Conservation (phyloP, 495 filamentous ascomycete species). For the Cercophora scortea region DNA sequence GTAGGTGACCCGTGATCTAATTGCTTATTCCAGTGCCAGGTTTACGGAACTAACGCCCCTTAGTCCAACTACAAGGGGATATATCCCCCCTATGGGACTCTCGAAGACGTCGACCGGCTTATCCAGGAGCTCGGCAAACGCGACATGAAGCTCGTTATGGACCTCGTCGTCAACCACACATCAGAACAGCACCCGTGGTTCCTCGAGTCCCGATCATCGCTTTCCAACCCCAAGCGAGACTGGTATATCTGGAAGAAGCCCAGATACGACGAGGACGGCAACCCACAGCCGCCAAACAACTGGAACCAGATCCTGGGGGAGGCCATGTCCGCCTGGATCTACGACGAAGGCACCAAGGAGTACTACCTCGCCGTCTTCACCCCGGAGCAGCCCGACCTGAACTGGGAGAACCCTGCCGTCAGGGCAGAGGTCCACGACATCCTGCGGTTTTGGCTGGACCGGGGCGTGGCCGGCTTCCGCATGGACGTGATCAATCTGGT, state of each 20-base stretch:
- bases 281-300: background rate
- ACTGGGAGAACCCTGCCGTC: constrained; percentile 58
- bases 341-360: constrained; percentile 49
- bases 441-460: constrained; percentile 61
- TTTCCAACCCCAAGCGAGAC: constrained; percentile 53
- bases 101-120: constrained; percentile 58
- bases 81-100: constrained; percentile 52
- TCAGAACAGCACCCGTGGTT: constrained; percentile 74
- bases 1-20: too few relatives aligned
- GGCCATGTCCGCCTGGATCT: constrained; percentile 41
- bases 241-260: constrained; percentile 70
- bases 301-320: background rate
- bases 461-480: constrained; percentile 57
- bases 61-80: constrained; percentile 55
- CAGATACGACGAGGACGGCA: constrained; percentile 49
- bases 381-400: constrained; percentile 56
- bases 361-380: constrained; percentile 63
- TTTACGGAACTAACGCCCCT: too few relatives aligned
- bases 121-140: constrained; percentile 48
- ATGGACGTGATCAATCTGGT: constrained; percentile 62
- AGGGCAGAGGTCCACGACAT: constrained; percentile 52
- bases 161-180: constrained; percentile 75
- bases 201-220: constrained; percentile 54
- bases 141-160: constrained; percentile 65
- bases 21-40: too few relatives aligned